Evolutionary conservation across 179 eudicot genomes (phyloP), one percentile per base, ranked within the genome.

Genomic region (Sideroxylon spinosum): DNA sequence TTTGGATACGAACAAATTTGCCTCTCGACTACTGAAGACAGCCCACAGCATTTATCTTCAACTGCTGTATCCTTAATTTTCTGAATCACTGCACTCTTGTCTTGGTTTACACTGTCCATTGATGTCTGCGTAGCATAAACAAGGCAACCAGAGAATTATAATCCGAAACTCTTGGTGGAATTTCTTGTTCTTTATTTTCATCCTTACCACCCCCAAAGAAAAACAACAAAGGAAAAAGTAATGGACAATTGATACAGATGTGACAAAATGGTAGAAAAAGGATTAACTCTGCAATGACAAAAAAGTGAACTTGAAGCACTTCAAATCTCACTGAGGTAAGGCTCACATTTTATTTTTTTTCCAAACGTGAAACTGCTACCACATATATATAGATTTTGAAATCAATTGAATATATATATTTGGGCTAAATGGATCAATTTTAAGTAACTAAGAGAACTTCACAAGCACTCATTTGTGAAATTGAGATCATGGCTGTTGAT

Each of bases 1-100:
- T 83, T 86, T 11, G 94, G 87, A 72, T 71, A 69, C 68, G 87
- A 68, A 69, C 75, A 79, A 16, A 86, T 84, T 76, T 75, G 81
- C 77, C 86, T 89, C 82, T 91, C 91, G 9, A 90, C 82, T 22
- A 82, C 79, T 73, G 83, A 82, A 44, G 77, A 74, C 79, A 85
- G 91, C 50, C 97, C 97, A 67, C 89, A 88, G 44, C 69, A 49
- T 64, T 83, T 75, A 82, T 83, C 91, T 75, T 85, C 82, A 61
- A 80, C 7, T 25, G 90, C 89, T 22, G 71, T 73, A 14, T 86
- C 90, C 75, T 80, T 81, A 68, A 90, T 85, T 49, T 77, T 86
- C 74, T 82, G 81, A 78, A 80, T 75, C 56, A 90, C 66, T 9
- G 75, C 84, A 78, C 87, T 86, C 77, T 84, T 87, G 70, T 87